These are phyloP conservation scores for Arachis stenosperma DNA, from an alignment of 306 rosid species.

Conservation along the genomic window DNA sequence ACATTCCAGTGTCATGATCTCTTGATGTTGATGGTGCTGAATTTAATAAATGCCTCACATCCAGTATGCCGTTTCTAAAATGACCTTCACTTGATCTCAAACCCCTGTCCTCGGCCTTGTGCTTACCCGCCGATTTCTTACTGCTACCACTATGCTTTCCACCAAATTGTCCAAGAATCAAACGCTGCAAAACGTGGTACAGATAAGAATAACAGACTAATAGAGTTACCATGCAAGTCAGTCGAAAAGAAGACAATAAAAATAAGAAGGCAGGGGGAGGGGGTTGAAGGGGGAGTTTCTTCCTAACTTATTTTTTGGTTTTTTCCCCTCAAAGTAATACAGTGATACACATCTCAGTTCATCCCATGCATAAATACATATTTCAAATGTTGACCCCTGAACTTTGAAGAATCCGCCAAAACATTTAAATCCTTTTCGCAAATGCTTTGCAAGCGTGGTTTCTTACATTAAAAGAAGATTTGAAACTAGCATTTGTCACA, in stretches of 20 bases:
- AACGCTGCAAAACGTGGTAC: slow-evolving; percentile 41
- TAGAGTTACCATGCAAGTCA: neutral
- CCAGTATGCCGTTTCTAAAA: slow-evolving; percentile 75
- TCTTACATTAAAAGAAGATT: too few relatives aligned
- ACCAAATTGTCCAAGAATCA: slow-evolving; percentile 60
- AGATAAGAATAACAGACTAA: slow-evolving; percentile 16
- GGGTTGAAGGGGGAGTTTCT: too few relatives aligned
- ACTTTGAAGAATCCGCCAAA: too few relatives aligned
- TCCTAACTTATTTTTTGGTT: too few relatives aligned
- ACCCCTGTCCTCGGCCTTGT: slow-evolving; percentile 60
- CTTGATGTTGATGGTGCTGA: slow-evolving; percentile 42
- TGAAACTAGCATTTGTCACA: too few relatives aligned
- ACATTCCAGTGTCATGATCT: slow-evolving; percentile 35
- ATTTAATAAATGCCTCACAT: slow-evolving; percentile 69
- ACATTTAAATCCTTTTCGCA: too few relatives aligned
- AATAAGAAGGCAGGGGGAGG: neutral
- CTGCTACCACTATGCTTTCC: slow-evolving; percentile 48
- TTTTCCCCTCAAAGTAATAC: too few relatives aligned
- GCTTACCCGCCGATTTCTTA: slow-evolving; percentile 51
- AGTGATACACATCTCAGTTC: too few relatives aligned
- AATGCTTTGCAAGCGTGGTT: too few relatives aligned
- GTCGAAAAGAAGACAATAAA: neutral
- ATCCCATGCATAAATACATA: too few relatives aligned
- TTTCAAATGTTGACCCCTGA: too few relatives aligned
- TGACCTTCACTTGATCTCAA: slow-evolving; percentile 63